Conservation (phyloP, 148 eudicot genomes). For the Diospyros kaki region DNA sequence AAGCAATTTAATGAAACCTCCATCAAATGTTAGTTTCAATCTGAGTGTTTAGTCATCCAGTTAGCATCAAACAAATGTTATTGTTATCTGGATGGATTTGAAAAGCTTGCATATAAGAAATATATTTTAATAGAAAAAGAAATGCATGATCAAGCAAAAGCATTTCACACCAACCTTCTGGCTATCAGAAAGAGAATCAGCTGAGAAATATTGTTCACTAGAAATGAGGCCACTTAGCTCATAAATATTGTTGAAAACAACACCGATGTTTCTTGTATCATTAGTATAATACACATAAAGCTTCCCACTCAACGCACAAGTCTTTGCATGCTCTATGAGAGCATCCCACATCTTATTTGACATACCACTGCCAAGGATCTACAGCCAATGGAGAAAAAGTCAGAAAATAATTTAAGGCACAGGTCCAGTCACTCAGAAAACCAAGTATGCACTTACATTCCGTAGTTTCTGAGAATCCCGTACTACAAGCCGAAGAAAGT, state of each 20-base stretch:
- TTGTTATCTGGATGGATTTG: background rate
- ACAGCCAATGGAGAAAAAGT: conserved; percentile 17
- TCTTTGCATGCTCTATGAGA: conserved; percentile 89
- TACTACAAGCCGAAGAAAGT: conserved; percentile 88
- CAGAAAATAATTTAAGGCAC: background rate
- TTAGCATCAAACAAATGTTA: background rate
- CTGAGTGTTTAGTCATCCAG: background rate
- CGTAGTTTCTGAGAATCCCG: conserved; percentile 73
- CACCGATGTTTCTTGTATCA: conserved; percentile 67
- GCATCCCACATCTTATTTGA: conserved; percentile 99
- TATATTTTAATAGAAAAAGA: background rate
- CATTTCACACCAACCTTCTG: conserved; percentile 61
- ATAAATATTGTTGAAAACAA: conserved; percentile 80
- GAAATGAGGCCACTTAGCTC: conserved; percentile 89
- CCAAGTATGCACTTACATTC: conserved; percentile 45
- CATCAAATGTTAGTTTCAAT: background rate
- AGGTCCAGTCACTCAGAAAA: background rate
- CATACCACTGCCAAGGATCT: conserved; percentile 99
- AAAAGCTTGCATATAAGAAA: background rate
- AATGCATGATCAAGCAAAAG: background rate
- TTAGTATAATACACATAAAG: conserved; percentile 80
- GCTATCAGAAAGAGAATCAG: conserved; percentile 77
- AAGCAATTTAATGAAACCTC: background rate
- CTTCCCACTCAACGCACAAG: conserved; percentile 83
- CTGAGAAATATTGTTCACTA: conserved; percentile 55